phyloP scores from a whole-genome alignment of 2,329 filamentous ascomycete genomes.

The Cladosporium sp. region DNA sequence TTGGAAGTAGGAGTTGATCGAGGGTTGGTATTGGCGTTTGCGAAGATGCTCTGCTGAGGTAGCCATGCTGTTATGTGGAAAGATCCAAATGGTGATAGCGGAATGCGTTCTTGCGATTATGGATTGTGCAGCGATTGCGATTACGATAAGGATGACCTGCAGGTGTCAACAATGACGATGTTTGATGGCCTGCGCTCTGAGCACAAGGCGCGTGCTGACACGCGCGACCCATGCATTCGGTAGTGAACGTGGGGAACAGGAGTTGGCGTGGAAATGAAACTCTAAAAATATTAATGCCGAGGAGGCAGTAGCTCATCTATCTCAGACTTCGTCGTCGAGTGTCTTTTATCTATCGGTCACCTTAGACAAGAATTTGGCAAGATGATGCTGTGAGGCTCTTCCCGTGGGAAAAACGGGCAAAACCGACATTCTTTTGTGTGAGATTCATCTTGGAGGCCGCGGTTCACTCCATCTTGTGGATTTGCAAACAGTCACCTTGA shows the following conservation, averaged over 20 bases:
- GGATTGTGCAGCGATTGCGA: not conserved
- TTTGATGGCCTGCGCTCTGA: not conserved
- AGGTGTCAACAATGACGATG: slow-evolving; percentile 11
- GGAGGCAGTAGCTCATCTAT: not conserved
- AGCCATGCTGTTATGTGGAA: not conserved
- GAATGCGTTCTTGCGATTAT: not conserved
- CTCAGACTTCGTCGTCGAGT: not conserved
- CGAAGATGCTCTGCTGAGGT: slow-evolving; percentile 8
- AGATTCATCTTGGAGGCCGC: not conserved
- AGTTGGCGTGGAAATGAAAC: slow-evolving; percentile 12
- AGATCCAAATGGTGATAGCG: not conserved
- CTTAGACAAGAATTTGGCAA: not conserved
- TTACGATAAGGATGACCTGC: slow-evolving; percentile 7
- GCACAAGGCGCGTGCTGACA: slow-evolving; percentile 5
- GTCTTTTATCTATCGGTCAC: not conserved
- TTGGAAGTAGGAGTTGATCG: slow-evolving; percentile 27
- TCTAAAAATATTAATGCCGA: slow-evolving; percentile 1
- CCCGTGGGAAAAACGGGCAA: not conserved
- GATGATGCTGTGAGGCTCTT: not conserved
- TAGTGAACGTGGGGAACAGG: slow-evolving; percentile 5
- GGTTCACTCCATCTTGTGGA: no score
- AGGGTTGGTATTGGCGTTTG: slow-evolving; percentile 23
- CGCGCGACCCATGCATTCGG: slow-evolving; percentile 1
- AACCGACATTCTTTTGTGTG: not conserved
- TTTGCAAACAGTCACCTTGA: no score